These are phyloP conservation scores for Carex parvula DNA, from an alignment of 176 grass and related monocot genomes.

Conservation along the genomic window DNA sequence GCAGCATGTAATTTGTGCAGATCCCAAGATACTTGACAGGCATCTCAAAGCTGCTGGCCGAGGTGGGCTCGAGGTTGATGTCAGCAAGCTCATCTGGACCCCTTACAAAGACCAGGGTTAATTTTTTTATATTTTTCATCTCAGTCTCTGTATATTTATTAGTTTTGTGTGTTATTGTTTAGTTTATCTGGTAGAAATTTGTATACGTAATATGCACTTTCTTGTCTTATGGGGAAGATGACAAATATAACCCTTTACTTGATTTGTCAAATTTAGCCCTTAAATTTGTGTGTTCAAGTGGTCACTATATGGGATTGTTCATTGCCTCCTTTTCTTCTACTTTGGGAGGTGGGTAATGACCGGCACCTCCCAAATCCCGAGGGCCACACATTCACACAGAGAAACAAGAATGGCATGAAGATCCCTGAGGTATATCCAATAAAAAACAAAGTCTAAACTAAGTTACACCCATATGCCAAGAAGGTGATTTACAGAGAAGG, in stretches of 20 bases:
- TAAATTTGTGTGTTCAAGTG: not conserved
- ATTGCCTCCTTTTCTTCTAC: not conserved
- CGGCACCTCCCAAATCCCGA: not conserved
- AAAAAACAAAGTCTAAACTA: not conserved
- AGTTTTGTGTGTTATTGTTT: constrained; percentile 14
- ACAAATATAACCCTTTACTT: constrained; percentile 6
- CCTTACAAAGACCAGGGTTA: constrained; percentile 96
- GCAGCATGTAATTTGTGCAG: constrained; percentile 91
- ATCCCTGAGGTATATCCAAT: not conserved
- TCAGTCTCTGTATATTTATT: constrained; percentile 11
- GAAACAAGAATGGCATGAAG: not conserved
- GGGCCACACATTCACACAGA: not conserved
- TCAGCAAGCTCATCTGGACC: constrained; percentile 96
- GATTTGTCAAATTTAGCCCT: not conserved
- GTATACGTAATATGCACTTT: constrained; percentile 14
- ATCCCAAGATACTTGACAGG: constrained; percentile 87
- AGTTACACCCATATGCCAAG: not conserved
- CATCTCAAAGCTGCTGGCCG: constrained; percentile 90
- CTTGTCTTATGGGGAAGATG: not conserved
- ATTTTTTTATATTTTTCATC: not conserved
- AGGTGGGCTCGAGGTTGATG: constrained; percentile 82
- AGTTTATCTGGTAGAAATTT: not conserved
- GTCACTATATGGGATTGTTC: constrained; percentile 3
- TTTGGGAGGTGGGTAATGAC: not conserved
- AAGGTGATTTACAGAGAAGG: not conserved